phyloP scores from a whole-genome alignment of 371 early-diverging fungal genomes.

The Rhizopus microsporus region DNA sequence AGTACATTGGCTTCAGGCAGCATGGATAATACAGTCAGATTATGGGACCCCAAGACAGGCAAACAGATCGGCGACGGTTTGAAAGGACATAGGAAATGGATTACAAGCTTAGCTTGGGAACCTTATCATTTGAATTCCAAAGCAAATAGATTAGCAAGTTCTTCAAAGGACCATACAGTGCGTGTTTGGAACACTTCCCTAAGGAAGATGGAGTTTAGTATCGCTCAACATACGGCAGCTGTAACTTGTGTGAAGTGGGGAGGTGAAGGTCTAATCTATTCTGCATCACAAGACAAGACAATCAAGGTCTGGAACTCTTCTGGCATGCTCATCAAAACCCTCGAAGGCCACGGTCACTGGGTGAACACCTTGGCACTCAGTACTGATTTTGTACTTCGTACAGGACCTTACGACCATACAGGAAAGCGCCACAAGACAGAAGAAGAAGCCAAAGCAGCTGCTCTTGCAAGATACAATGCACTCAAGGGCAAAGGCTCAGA shows the following conservation, averaged over 20 bases:
- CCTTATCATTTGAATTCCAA: constrained; percentile 84
- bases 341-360: constrained; percentile 91
- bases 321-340: constrained; percentile 82
- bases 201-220: constrained; percentile 74
- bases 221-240: constrained; percentile 89
- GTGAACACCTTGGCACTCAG: constrained; percentile 90
- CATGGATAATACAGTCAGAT: constrained; percentile 90
- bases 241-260: constrained; percentile 95
- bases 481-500: constrained; percentile 73
- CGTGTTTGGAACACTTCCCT: constrained; percentile 92
- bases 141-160: constrained; percentile 83
- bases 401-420: constrained; percentile 90
- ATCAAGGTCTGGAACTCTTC: constrained; percentile 93
- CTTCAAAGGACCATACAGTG: constrained; percentile 95
- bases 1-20: constrained; percentile 86
- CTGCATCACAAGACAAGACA: constrained; percentile 89
- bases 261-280: constrained; percentile 91
- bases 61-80: constrained; percentile 79
- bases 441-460: constrained; percentile 76
- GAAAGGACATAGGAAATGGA: constrained; percentile 85
- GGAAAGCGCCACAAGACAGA: constrained; percentile 58
- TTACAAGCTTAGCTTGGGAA: constrained; percentile 92
- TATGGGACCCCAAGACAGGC: constrained; percentile 90
- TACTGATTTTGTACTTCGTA: constrained; percentile 88
- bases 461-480: constrained; percentile 78